Percentiles rank a stretch among this genome's conserved stretches.
Evolutionary conservation across 176 grass and related monocot genomes (phyloP).

Genomic region (Hsuehochloa calcarea): DNA sequence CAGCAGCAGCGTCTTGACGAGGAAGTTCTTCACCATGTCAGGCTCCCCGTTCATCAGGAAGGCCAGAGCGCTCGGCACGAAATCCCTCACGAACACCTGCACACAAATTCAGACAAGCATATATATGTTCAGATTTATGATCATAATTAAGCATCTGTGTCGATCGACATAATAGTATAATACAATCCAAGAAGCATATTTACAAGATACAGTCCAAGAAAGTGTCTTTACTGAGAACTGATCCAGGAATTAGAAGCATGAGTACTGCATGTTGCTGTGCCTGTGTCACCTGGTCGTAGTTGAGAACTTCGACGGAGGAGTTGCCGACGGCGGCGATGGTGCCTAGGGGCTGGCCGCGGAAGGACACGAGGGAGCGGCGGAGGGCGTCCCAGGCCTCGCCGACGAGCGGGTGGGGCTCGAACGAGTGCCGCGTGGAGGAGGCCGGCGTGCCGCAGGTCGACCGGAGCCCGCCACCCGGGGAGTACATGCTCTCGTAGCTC

Average conservation of each 20-base stretch:
- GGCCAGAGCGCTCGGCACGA: conserved; percentile 89
- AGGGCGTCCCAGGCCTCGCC: conserved; percentile 85
- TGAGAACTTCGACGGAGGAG: conserved; percentile 73
- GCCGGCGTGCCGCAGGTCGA: conserved; percentile 61
- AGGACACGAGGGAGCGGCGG: conserved; percentile 63
- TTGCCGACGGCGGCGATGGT: conserved; percentile 88
- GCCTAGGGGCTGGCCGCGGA: conserved; percentile 72
- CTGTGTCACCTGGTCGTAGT: conserved; percentile 82
- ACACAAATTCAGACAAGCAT: neutral
- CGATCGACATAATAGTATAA: neutral
- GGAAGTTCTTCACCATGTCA: conserved; percentile 81
- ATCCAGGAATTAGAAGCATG: neutral
- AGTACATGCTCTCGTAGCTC: conserved; percentile 67
- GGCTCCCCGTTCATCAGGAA: conserved; percentile 95
- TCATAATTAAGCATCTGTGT: neutral
- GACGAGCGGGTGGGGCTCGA: conserved; percentile 77
- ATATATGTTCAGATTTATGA: neutral
- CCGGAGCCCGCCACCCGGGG: conserved; percentile 52
- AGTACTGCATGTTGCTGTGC: neutral
- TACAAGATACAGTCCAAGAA: neutral
- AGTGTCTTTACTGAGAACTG: neutral
- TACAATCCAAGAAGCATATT: conserved; percentile 1
- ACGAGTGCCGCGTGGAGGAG: conserved; percentile 59
- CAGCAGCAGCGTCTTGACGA: conserved; percentile 75
- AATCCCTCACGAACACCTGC: conserved; percentile 91